Percentiles rank a stretch among this genome's conserved stretches.
These are phyloP conservation scores for Tetradesmus lagerheimii DNA, from an alignment of 139 green algal species.

Conservation along the genomic window DNA sequence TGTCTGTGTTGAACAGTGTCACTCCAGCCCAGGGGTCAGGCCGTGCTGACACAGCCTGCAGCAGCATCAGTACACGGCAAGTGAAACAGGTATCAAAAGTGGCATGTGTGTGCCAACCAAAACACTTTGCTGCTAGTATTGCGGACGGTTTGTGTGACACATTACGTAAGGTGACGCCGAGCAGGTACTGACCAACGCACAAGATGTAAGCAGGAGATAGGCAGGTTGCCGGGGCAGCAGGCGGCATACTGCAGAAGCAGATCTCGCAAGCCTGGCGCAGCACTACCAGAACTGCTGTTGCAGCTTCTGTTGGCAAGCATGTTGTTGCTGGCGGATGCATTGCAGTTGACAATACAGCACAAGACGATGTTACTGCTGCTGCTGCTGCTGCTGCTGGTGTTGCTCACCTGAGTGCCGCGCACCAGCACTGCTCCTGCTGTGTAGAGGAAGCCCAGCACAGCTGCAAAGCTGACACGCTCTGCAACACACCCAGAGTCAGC, in stretches of 20 bases:
- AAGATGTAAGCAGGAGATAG: no score
- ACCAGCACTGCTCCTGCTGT: conserved; percentile 54
- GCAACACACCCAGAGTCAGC: neutral
- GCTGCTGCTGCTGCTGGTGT: neutral
- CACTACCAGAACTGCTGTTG: no score
- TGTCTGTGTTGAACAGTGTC: conserved; percentile 52
- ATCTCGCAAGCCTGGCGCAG: no score
- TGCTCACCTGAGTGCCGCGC: conserved; percentile 18
- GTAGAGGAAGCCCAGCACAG: conserved; percentile 69
- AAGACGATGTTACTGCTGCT: neutral
- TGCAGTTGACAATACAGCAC: neutral
- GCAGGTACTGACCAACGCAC: no score
- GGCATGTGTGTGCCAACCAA: neutral
- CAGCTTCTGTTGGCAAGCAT: no score
- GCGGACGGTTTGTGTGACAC: no score
- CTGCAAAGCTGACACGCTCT: conserved; percentile 60
- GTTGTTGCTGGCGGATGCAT: neutral
- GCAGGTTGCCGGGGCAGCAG: no score
- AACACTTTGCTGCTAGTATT: no score
- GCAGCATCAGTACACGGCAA: neutral
- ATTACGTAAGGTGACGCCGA: no score
- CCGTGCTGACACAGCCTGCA: conserved; percentile 45
- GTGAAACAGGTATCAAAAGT: neutral
- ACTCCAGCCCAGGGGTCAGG: conserved; percentile 44
- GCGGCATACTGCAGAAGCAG: no score